These are phyloP conservation scores for Stagonosporopsis cucurbitacearum DNA, from an alignment of 2,329 filamentous ascomycete species.

Conservation along the genomic window DNA sequence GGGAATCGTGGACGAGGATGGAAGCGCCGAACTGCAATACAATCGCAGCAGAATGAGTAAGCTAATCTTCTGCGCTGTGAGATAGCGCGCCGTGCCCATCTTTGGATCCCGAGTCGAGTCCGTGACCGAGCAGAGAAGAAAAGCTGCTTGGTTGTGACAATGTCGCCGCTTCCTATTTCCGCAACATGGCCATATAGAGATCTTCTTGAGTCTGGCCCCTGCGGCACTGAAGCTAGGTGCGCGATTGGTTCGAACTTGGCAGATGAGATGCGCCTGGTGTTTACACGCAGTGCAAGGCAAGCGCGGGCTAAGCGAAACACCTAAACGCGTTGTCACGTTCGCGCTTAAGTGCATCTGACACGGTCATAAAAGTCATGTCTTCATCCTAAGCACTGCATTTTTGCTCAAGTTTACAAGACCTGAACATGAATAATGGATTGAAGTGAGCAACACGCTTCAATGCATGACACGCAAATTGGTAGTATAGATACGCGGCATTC, in stretches of 20 bases:
- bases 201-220: neutral
- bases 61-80: conserved; percentile 88
- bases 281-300: conserved; percentile 18
- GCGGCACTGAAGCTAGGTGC: neutral
- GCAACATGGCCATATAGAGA: neutral
- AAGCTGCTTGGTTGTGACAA: neutral
- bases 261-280: conserved; percentile 12
- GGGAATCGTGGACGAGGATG: conserved; percentile 72
- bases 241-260: neutral
- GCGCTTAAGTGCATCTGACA: conserved; percentile 1
- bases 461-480: neutral
- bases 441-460: neutral
- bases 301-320: conserved; percentile 28
- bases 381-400: too few relatives aligned
- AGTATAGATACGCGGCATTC: neutral
- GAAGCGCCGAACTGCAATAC: conserved; percentile 75
- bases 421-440: neutral
- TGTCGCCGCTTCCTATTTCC: neutral
- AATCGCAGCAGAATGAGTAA: conserved; percentile 81
- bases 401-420: neutral
- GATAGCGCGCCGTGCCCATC: conserved; percentile 73
- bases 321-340: conserved; percentile 29
- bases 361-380: neutral
- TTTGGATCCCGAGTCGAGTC: neutral
- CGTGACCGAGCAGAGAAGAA: neutral